phyloP scores from a whole-genome alignment of 2,329 filamentous ascomycete species.

The Albophoma yamanashiensis region DNA sequence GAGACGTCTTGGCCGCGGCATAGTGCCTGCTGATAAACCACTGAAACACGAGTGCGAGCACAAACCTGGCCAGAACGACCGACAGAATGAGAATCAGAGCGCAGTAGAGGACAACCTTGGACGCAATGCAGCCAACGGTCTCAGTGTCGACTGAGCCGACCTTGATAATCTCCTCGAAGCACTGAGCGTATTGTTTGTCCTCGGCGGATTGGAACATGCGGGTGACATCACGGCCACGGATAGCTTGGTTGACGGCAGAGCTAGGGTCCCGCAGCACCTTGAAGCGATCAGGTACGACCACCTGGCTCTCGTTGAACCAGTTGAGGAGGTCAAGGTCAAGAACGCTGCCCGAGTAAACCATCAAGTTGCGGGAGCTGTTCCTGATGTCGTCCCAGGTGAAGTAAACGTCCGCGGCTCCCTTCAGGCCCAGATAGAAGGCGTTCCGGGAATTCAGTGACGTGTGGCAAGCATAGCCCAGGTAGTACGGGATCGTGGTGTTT shows the following conservation, averaged over 20 bases:
- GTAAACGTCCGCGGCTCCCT: constrained; percentile 74
- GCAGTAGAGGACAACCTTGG: constrained; percentile 91
- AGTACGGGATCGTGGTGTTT: constrained; percentile 65
- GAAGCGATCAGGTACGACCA: constrained; percentile 66
- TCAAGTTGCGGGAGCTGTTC: constrained; percentile 79
- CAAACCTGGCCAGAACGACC: constrained; percentile 76
- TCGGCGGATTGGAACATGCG: constrained; percentile 68
- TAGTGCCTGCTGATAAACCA: constrained; percentile 91
- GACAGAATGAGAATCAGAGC: constrained; percentile 85
- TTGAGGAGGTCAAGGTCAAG: constrained; percentile 78
- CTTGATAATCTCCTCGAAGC: constrained; percentile 87
- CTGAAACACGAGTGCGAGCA: constrained; percentile 84
- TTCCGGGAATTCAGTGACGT: constrained; percentile 59
- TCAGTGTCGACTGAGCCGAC: constrained; percentile 94
- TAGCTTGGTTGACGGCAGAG: constrained; percentile 44
- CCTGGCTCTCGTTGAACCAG: constrained; percentile 82
- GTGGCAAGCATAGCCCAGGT: constrained; percentile 82
- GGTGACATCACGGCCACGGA: constrained; percentile 82
- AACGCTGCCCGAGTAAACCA: constrained; percentile 91
- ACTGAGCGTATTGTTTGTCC: constrained; percentile 77
- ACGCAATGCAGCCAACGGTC: constrained; percentile 93
- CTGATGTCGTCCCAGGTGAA: constrained; percentile 92
- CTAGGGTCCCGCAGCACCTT: constrained; percentile 64
- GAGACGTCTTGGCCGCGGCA: constrained; percentile 74
- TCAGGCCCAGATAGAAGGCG: constrained; percentile 62